A percentile compares a stretch with the other conserved stretches of the same genome.
phyloP scores from a whole-genome alignment of 768 basidiomycete genomes.

The Tricholoma flavovirens region DNA sequence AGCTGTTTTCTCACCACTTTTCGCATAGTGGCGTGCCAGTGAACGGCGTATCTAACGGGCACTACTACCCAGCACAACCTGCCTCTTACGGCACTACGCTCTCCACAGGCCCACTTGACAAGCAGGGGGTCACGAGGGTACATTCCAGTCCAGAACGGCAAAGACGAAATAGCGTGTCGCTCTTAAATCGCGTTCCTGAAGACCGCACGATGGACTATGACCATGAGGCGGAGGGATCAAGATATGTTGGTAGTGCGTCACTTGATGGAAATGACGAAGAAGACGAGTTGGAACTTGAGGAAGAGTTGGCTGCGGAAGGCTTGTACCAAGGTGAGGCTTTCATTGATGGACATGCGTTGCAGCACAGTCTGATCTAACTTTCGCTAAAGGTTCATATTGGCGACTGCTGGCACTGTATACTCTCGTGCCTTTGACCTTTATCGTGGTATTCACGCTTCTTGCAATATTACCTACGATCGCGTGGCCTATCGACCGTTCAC shows the following conservation, averaged over 20 bases:
- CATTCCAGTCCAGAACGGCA: constrained; percentile 29
- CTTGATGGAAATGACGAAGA: constrained; percentile 24
- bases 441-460: constrained; percentile 44
- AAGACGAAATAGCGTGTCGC: constrained; percentile 16
- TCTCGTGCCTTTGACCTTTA: constrained; percentile 50
- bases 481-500: constrained; percentile 34
- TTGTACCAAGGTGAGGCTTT: constrained; percentile 39
- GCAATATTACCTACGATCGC: constrained; percentile 43
- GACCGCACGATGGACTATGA: constrained; percentile 22
- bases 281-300: constrained; percentile 29
- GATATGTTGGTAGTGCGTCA: constrained; percentile 13
- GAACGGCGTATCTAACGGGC: neutral
- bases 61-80: neutral
- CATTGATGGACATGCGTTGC: neutral
- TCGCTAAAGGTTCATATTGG: constrained; percentile 53
- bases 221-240: constrained; percentile 2
- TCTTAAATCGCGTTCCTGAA: constrained; percentile 33
- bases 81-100: neutral
- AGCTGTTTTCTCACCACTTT: neutral
- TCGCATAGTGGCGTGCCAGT: neutral
- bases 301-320: constrained; percentile 43
- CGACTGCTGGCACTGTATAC: constrained; percentile 51
- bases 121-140: neutral
- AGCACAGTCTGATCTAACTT: neutral
- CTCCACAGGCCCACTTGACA: neutral